These are phyloP conservation scores for Cucumis sativus DNA, from an alignment of 306 rosid species.

Conservation along the genomic window DNA sequence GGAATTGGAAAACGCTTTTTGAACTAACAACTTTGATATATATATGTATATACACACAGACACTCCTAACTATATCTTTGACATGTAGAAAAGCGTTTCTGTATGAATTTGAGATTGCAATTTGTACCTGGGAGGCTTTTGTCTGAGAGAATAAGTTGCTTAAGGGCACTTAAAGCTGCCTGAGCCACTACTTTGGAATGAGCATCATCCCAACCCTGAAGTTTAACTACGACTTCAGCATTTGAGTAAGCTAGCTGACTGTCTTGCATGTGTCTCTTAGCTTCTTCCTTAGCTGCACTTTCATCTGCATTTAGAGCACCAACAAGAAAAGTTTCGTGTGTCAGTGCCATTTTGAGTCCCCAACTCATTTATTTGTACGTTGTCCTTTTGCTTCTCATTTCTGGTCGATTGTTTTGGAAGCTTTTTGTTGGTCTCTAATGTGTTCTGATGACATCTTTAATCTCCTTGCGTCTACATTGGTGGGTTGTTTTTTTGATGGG, in stretches of 20 bases:
- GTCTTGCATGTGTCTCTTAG: slow-evolving; percentile 44
- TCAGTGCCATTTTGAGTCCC: too few species aligned
- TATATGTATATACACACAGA: too few species aligned
- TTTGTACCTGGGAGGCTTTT: slow-evolving; percentile 69
- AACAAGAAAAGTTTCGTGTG: neutral
- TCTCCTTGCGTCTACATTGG: too few species aligned
- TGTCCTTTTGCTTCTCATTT: too few species aligned
- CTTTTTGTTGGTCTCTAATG: too few species aligned
- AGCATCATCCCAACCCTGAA: slow-evolving; percentile 77
- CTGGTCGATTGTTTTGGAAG: too few species aligned
- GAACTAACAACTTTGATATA: neutral
- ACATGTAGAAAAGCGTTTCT: neutral
- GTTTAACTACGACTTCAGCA: slow-evolving; percentile 69
- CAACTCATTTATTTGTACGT: too few species aligned
- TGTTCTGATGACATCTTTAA: too few species aligned
- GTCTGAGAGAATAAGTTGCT: slow-evolving; percentile 67
- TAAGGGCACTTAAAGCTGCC: slow-evolving; percentile 79
- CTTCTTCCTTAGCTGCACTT: slow-evolving; percentile 75
- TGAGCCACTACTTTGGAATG: slow-evolving; percentile 64
- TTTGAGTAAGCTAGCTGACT: slow-evolving; percentile 49
- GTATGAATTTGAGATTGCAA: neutral
- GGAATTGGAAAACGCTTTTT: neutral
- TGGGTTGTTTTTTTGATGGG: too few species aligned
- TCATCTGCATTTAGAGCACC: slow-evolving; percentile 48
- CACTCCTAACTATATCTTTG: neutral